These are phyloP conservation scores for Suillus ampliporus DNA, from an alignment of 768 basidiomycete genomes.

Conservation along the genomic window DNA sequence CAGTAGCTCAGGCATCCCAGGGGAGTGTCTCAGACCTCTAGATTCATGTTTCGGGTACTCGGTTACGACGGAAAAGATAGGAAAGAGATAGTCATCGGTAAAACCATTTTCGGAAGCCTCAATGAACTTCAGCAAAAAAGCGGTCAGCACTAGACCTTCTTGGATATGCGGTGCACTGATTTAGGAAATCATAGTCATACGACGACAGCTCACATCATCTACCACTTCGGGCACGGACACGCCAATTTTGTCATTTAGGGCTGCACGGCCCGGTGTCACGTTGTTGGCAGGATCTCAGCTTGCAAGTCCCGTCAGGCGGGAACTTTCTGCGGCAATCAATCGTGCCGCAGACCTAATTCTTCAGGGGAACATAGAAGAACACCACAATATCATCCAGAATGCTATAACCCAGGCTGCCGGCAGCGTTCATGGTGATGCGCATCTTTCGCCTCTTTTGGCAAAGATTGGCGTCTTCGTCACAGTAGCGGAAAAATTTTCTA, in stretches of 20 bases:
- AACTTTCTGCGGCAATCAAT: not conserved
- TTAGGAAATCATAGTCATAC: not conserved
- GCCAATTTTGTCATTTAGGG: not conserved
- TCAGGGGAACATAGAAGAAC: too few relatives aligned
- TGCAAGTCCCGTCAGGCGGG: not conserved
- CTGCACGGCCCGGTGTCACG: not conserved
- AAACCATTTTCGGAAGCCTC: not conserved
- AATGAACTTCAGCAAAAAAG: not conserved
- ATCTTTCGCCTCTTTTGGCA: slow-evolving; percentile 10
- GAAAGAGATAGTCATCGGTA: not conserved
- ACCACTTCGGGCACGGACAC: not conserved
- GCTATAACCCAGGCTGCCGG: too few relatives aligned
- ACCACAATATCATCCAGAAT: too few relatives aligned
- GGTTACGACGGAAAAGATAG: not conserved
- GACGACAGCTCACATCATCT: not conserved
- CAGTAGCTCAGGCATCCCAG: not conserved
- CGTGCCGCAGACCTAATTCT: not conserved
- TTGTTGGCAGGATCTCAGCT: not conserved
- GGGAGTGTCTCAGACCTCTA: not conserved
- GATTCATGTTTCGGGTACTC: not conserved
- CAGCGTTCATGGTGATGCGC: not conserved
- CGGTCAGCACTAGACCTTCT: not conserved
- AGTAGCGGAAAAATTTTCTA: not conserved
- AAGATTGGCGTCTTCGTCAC: slow-evolving; percentile 12
- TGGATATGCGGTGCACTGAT: not conserved